Conservation (phyloP, 2,329 filamentous ascomycete species). For the Zymoseptoria pseudotritici region DNA sequence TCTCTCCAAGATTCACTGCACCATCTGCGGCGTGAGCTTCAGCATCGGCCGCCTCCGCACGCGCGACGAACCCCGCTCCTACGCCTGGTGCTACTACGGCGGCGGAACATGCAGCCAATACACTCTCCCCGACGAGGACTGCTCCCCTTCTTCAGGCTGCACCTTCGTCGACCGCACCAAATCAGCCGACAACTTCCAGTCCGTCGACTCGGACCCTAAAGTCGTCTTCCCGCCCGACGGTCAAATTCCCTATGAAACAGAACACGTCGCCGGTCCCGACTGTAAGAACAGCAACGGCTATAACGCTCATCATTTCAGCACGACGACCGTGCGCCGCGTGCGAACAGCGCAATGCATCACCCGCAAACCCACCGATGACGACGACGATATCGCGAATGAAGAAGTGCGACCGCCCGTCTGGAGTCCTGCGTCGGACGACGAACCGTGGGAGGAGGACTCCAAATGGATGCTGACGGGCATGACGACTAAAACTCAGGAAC, state of each 20-base stretch:
- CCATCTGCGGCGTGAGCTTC: slow-evolving; percentile 10
- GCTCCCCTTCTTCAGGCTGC: not conserved
- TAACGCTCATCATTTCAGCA: slow-evolving; percentile 7
- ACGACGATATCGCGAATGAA: slow-evolving; percentile 3
- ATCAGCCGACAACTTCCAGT: not conserved
- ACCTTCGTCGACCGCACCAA: not conserved
- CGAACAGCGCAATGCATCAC: slow-evolving; percentile 8
- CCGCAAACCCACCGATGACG: slow-evolving; percentile 4
- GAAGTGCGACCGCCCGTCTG: not conserved
- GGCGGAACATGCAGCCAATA: not conserved
- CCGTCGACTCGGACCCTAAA: not conserved
- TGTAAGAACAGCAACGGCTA: slow-evolving; percentile 6
- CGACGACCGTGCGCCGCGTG: slow-evolving; percentile 9
- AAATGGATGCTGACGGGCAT: slow-evolving; percentile 5
- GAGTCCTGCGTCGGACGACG: not conserved
- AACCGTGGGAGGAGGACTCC: not conserved
- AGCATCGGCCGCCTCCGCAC: slow-evolving; percentile 7
- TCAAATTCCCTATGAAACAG: not conserved
- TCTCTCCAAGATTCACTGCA: slow-evolving; percentile 1
- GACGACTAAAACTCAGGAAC: slow-evolving; percentile 1
- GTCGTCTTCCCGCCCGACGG: not conserved
- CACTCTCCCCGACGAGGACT: not conserved
- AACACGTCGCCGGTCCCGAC: slow-evolving; percentile 13
- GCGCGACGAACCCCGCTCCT: slow-evolving; percentile 1
- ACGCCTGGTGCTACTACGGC: slow-evolving; percentile 4